Percentiles rank a stretch among this genome's conserved stretches.
Evolutionary conservation across 805 yeast species (phyloP).

Genomic region (Zygoascus biomembranicola): DNA sequence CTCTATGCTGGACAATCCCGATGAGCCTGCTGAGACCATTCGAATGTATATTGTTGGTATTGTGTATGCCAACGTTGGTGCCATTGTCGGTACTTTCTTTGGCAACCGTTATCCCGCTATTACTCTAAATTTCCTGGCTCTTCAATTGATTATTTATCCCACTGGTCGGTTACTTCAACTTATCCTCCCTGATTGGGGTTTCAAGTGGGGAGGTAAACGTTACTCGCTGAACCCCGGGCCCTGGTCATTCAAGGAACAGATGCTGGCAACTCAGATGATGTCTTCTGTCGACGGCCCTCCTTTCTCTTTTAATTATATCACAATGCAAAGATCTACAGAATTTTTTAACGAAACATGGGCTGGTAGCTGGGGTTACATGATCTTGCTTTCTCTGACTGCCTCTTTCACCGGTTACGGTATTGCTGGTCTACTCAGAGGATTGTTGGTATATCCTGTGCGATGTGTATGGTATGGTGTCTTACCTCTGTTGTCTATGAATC

Average conservation of each 20-base stretch:
- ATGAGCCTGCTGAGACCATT: conserved; percentile 40
- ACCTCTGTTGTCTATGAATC: conserved; percentile 46
- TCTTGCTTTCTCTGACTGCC: conserved; percentile 39
- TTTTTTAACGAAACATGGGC: conserved; percentile 13
- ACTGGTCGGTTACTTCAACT: conserved; percentile 41
- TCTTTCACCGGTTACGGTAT: conserved; percentile 45
- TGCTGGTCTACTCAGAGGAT: conserved; percentile 49
- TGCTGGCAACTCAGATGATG: conserved; percentile 41
- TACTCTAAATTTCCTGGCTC: conserved; percentile 42
- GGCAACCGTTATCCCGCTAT: conserved; percentile 49
- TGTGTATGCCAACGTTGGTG: conserved; percentile 47
- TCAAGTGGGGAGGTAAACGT: conserved; percentile 34
- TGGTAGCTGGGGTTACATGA: conserved; percentile 31
- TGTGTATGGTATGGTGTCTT: conserved; percentile 45
- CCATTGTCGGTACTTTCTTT: conserved; percentile 52
- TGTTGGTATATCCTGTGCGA: conserved; percentile 35
- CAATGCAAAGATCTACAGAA: conserved; percentile 9
- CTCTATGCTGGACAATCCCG: conserved; percentile 40
- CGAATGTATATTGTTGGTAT: conserved; percentile 47
- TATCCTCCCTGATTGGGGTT: conserved; percentile 39
- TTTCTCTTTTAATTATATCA: conserved; percentile 19
- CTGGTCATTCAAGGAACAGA: conserved; percentile 54
- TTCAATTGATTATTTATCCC: conserved; percentile 55
- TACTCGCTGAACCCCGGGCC: conserved; percentile 51
- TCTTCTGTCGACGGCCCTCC: conserved; percentile 43